Evolutionary conservation across 208 protist genomes (phyloP).

Genomic region (Herpetomonas samuelpessoai): DNA sequence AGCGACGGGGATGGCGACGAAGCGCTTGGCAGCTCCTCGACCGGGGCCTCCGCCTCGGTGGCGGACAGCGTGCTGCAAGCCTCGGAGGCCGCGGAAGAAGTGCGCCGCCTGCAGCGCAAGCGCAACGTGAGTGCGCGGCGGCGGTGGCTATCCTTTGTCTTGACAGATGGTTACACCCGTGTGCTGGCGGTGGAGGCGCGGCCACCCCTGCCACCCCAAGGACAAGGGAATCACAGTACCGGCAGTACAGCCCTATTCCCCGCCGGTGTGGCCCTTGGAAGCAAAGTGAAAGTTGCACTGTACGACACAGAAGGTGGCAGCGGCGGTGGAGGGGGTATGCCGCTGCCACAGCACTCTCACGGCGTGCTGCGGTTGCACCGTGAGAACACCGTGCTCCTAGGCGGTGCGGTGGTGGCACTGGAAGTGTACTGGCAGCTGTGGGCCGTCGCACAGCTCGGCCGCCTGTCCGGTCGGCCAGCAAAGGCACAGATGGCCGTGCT

Average conservation of each 20-base stretch:
- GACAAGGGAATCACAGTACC: background rate
- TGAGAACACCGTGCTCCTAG: conserved; percentile 45
- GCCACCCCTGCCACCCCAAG: background rate
- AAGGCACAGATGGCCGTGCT: conserved; percentile 1
- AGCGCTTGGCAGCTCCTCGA: conserved; percentile 6
- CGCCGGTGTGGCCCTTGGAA: conserved; percentile 46
- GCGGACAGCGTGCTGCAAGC: conserved; percentile 33
- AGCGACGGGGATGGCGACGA: conserved; percentile 1
- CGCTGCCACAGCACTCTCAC: conserved; percentile 10
- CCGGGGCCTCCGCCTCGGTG: conserved; percentile 9
- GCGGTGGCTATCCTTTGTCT: conserved; percentile 40
- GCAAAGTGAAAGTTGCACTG: conserved; percentile 44
- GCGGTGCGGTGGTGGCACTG: conserved; percentile 43
- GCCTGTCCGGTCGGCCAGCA: conserved; percentile 40
- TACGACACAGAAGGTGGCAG: no score
- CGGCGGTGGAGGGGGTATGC: no score
- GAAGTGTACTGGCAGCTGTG: conserved; percentile 40
- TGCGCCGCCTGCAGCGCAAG: conserved; percentile 14
- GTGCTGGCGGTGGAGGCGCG: conserved; percentile 54
- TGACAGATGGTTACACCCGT: conserved; percentile 74
- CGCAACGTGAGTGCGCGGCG: conserved; percentile 21
- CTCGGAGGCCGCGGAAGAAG: conserved; percentile 30
- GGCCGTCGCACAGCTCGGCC: conserved; percentile 27
- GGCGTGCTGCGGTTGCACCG: conserved; percentile 49
- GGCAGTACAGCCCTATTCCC: conserved; percentile 16